Evolutionary conservation across 495 filamentous ascomycete species (phyloP), one percentile per base, ranked within the genome.

Genomic region (Evansstolkia leycettana): DNA sequence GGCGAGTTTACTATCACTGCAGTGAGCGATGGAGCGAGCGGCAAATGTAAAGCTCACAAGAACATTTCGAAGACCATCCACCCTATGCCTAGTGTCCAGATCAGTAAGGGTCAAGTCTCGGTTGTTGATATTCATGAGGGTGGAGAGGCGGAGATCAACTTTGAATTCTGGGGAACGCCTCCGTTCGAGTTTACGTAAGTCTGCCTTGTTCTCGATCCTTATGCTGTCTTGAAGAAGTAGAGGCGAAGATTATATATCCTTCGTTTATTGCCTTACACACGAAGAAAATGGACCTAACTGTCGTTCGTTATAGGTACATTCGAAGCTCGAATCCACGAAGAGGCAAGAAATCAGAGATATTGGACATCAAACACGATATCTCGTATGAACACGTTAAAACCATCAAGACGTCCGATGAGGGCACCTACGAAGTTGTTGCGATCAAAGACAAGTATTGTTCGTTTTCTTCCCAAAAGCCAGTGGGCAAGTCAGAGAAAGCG

Each of bases 41-140:
- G 69, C 15, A 63, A 57, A 17, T 98, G 90, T 52, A 82, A 82
- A 40, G 84, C 86, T 1, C 67, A 75, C 12, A 80, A 80, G 23
- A 65, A 80, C 28, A 70, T 92, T 18, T 72, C 74, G 20, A 89
- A 87, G 55, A 60, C 73, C 2, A 90, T 98, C 41, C 90, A 94
- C 50, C 76, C 81, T 37, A 80, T 98, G 67, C 90, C 90, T 4
- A 84, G 81, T 42, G 90, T 94, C 23, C 75, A 75, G 40, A 83
- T 98, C 46, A 84, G 78, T 50, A 80, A 83, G 52, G 90, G 90
- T 1, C 70, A 69, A 24, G 71, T 78, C 13, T 74, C 77, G 8
- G 73, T 78, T 29, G 79, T 92, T 18, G 90, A 95, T 48, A 98
- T 98, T 38, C 90, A 95, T 51, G 89, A 96, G 62, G 90, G 90